Percentiles rank a stretch among this genome's conserved stretches.
Evolutionary conservation across 2,329 filamentous ascomycete species (phyloP).

Genomic region (Diaporthe ilicicola): DNA sequence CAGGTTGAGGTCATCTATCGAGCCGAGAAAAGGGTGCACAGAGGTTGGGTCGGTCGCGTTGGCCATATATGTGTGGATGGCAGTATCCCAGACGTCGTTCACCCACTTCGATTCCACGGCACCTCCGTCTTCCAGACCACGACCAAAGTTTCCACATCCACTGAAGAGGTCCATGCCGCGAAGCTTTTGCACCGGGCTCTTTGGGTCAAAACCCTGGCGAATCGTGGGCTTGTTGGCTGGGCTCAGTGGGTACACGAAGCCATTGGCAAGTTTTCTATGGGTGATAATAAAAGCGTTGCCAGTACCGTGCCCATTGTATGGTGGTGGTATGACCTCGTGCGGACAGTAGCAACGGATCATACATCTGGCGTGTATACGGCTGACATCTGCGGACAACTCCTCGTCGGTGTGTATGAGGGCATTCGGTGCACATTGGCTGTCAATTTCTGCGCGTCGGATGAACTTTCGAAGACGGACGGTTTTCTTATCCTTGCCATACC

Average conservation of each 20-base stretch:
- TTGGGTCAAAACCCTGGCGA: constrained; percentile 65
- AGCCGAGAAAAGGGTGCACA: constrained; percentile 71
- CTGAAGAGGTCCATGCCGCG: constrained; percentile 78
- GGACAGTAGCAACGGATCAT: constrained; percentile 63
- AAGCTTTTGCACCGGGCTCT: constrained; percentile 48
- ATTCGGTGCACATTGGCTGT: constrained; percentile 55
- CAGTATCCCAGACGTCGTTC: constrained; percentile 70
- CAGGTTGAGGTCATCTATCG: constrained; percentile 73
- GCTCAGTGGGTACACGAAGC: constrained; percentile 23
- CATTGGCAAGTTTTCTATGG: constrained; percentile 43
- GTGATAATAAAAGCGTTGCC: constrained; percentile 74
- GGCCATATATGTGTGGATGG: constrained; percentile 78
- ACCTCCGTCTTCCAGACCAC: constrained; percentile 77
- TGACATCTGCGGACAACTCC: constrained; percentile 46
- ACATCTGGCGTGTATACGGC: constrained; percentile 63
- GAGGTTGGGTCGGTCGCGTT: constrained; percentile 57
- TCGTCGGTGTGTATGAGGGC: constrained; percentile 66
- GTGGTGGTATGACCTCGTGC: constrained; percentile 59
- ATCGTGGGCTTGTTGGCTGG: not conserved
- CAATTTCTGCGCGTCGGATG: constrained; percentile 54
- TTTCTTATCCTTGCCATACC: constrained; percentile 38
- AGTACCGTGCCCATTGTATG: constrained; percentile 72
- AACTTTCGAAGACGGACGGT: constrained; percentile 60
- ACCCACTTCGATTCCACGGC: constrained; percentile 71
- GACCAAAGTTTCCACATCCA: constrained; percentile 79